Evolutionary conservation across 2,329 filamentous ascomycete species (phyloP).

Genomic region (Rutstroemia sp.): DNA sequence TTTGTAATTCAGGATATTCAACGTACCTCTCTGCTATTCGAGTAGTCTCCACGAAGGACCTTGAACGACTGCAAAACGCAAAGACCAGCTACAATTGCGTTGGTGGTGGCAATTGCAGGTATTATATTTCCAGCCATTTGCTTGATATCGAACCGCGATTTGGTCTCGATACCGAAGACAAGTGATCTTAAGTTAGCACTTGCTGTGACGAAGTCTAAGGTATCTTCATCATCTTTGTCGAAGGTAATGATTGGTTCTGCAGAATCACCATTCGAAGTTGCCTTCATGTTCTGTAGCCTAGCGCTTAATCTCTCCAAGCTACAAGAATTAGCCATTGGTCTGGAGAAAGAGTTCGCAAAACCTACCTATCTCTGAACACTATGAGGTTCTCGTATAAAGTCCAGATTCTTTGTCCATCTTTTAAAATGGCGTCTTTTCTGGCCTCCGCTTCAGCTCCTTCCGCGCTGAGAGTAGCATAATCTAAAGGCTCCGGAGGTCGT

Average conservation of each 20-base stretch:
- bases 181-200: slow-evolving; percentile 83
- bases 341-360: background rate
- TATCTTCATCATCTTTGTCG: slow-evolving; percentile 95
- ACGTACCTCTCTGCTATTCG: slow-evolving; percentile 64
- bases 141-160: slow-evolving; percentile 94
- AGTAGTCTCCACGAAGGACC: slow-evolving; percentile 66
- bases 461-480: slow-evolving; percentile 54
- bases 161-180: slow-evolving; percentile 81
- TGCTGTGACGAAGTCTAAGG: slow-evolving; percentile 86
- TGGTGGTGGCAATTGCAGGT: slow-evolving; percentile 94
- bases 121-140: slow-evolving; percentile 99
- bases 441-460: slow-evolving; percentile 41
- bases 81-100: slow-evolving; percentile 88
- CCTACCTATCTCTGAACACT: slow-evolving; percentile 71
- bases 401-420: slow-evolving; percentile 72
- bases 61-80: slow-evolving; percentile 93
- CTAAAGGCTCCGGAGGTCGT: slow-evolving; percentile 63
- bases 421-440: slow-evolving; percentile 45
- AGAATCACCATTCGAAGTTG: slow-evolving; percentile 35
- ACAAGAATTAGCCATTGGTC: slow-evolving; percentile 13
- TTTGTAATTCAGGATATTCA: background rate
- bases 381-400: slow-evolving; percentile 73
- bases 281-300: slow-evolving; percentile 60
- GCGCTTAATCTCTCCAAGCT: slow-evolving; percentile 68
- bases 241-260: slow-evolving; percentile 68